These are phyloP conservation scores for Elongisporangium senticosum DNA, from an alignment of 352 stramenopile species.

Conservation along the genomic window DNA sequence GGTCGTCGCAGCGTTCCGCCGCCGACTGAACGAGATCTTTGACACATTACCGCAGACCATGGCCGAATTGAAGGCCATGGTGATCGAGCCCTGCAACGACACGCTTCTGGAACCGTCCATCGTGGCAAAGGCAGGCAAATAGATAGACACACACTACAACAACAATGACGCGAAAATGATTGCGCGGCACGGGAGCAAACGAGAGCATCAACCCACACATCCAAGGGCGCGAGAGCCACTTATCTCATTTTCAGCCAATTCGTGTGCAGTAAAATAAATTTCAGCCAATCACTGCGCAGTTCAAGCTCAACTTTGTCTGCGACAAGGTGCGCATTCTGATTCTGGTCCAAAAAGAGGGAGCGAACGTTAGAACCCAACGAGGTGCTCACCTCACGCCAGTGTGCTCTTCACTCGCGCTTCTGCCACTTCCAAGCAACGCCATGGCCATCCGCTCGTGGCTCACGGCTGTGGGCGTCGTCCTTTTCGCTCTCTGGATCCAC, in stretches of 20 bases:
- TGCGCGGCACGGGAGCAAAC: not conserved
- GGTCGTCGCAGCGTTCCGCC: slow-evolving; percentile 62
- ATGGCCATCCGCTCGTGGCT: not conserved
- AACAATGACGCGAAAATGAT: not conserved
- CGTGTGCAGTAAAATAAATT: not conserved
- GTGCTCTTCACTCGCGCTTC: too few species aligned
- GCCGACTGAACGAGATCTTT: slow-evolving; percentile 69
- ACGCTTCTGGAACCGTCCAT: slow-evolving; percentile 38
- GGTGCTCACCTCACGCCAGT: not conserved
- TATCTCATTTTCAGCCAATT: not conserved
- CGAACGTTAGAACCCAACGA: not conserved
- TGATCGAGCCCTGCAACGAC: slow-evolving; percentile 61
- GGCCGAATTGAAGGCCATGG: slow-evolving; percentile 54
- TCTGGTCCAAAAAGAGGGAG: too few species aligned
- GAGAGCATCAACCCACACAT: not conserved
- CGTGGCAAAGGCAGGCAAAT: slow-evolving; percentile 27
- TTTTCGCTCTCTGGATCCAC: slow-evolving; percentile 32
- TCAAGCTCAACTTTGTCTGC: not conserved
- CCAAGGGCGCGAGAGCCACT: not conserved
- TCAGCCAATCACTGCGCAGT: not conserved
- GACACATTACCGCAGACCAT: slow-evolving; percentile 53
- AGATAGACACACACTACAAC: slow-evolving; percentile 5
- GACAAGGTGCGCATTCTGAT: not conserved
- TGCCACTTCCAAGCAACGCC: not conserved
- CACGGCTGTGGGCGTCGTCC: slow-evolving; percentile 7